phyloP scores from a whole-genome alignment of 495 filamentous ascomycete genomes.

The Astrothelium macrocarpum region DNA sequence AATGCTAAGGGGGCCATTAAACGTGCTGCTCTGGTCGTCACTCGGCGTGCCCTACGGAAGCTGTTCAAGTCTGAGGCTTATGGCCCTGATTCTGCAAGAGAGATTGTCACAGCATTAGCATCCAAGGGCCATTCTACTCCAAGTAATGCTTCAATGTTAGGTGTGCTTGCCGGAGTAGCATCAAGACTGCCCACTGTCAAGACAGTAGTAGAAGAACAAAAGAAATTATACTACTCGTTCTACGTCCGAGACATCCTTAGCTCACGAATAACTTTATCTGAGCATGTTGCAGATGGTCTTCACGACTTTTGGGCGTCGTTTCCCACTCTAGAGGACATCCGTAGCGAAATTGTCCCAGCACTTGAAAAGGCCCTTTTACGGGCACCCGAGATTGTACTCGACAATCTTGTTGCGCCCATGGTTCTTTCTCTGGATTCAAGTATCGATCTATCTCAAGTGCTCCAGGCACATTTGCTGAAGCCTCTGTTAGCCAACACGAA shows the following conservation, averaged over 20 bases:
- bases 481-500: constrained; percentile 80
- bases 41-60: constrained; percentile 40
- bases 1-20: constrained; percentile 48
- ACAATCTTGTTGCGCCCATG: constrained; percentile 61
- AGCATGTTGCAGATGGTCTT: constrained; percentile 62
- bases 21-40: constrained; percentile 58
- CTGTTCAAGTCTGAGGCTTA: constrained; percentile 51
- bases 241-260: constrained; percentile 78
- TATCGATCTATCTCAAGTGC: constrained; percentile 66
- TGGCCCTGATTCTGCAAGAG: constrained; percentile 49
- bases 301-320: constrained; percentile 77
- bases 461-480: constrained; percentile 64
- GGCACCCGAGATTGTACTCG: constrained; percentile 80
- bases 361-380: constrained; percentile 82
- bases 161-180: constrained; percentile 77
- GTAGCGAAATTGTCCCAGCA: constrained; percentile 63
- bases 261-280: constrained; percentile 59
- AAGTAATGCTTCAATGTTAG: constrained; percentile 67
- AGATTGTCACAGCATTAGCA: constrained; percentile 55
- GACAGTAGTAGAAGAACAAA: constrained; percentile 49
- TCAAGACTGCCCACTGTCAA: constrained; percentile 53
- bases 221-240: constrained; percentile 64
- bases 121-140: constrained; percentile 51
- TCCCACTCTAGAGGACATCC: constrained; percentile 63
- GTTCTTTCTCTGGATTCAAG: constrained; percentile 54